Evolutionary conservation across 1,284 basidiomycete species (phyloP).

Genomic region (Cutaneotrichosporon cutaneum): DNA sequence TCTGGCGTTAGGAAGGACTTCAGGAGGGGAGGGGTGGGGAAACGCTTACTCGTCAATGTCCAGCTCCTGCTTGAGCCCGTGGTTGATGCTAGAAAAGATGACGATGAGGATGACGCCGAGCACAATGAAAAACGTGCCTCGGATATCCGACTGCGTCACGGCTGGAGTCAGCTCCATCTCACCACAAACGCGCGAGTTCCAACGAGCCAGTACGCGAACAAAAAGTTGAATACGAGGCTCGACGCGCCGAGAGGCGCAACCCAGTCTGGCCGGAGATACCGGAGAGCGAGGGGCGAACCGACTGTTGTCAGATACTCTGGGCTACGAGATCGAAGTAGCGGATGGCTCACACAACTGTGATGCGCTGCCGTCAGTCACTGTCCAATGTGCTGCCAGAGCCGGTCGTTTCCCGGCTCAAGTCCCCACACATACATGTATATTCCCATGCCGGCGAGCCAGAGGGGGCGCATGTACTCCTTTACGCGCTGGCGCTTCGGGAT

Average conservation of each 20-base stretch:
- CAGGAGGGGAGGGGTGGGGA: too few species aligned
- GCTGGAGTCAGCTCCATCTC: conserved; percentile 31
- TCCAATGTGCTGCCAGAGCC: neutral
- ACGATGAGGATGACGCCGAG: conserved; percentile 53
- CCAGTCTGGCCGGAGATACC: conserved; percentile 54
- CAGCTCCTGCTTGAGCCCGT: conserved; percentile 49
- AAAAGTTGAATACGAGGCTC: conserved; percentile 53
- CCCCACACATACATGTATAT: conserved; percentile 49
- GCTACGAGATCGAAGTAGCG: neutral
- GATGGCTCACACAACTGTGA: conserved; percentile 48
- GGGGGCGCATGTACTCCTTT: conserved; percentile 47
- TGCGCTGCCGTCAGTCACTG: conserved; percentile 33
- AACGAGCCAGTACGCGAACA: conserved; percentile 53
- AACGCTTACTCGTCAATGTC: conserved; percentile 56
- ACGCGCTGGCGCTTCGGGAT: conserved; percentile 45
- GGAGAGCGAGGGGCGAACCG: conserved; percentile 51
- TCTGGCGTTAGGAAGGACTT: conserved; percentile 48
- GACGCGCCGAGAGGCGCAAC: conserved; percentile 52
- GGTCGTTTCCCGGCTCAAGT: too few species aligned
- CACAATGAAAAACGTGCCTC: conserved; percentile 52
- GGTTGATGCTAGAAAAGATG: conserved; percentile 53
- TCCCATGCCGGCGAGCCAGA: conserved; percentile 53
- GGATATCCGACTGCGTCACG: conserved; percentile 50
- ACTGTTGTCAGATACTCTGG: conserved; percentile 29
- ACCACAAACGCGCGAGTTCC: conserved; percentile 46